Conservation (phyloP, 805 yeast species). For the Kodamaea kakaduensis region DNA sequence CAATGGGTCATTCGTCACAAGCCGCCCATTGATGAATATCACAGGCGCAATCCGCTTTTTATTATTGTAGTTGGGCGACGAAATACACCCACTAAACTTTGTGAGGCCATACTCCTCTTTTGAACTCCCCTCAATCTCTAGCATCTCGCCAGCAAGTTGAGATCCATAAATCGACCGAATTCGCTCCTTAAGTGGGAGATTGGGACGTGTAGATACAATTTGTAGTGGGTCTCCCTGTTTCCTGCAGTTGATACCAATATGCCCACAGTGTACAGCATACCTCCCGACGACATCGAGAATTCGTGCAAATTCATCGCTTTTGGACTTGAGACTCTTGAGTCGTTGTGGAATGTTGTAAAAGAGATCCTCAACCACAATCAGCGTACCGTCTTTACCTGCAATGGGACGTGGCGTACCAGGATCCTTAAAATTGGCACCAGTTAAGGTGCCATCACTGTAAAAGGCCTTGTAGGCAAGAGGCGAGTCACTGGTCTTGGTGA, state of each 20-base stretch:
- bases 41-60: conserved; percentile 66
- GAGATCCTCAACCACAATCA: conserved; percentile 77
- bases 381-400: conserved; percentile 89
- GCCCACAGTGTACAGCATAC: conserved; percentile 70
- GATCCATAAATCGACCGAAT: conserved; percentile 73
- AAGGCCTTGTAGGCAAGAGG: conserved; percentile 67
- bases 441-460: conserved; percentile 64
- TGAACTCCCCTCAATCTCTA: conserved; percentile 21
- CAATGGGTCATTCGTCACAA: conserved; percentile 80
- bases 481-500: conserved; percentile 61
- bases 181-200: conserved; percentile 54
- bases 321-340: conserved; percentile 56
- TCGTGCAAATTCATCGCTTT: conserved; percentile 69
- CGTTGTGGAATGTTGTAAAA: conserved; percentile 87
- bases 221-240: conserved; percentile 72
- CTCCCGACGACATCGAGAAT: conserved; percentile 80
- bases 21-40: conserved; percentile 79
- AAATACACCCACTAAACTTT: conserved; percentile 54
- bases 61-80: conserved; percentile 67
- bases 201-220: conserved; percentile 56
- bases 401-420: conserved; percentile 55
- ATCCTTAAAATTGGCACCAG: conserved; percentile 38
- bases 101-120: conserved; percentile 42
- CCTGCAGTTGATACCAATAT: conserved; percentile 75
- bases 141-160: conserved; percentile 58